Evolutionary conservation across 345 rosid species (phyloP).

Genomic region (Citrus reticulata): DNA sequence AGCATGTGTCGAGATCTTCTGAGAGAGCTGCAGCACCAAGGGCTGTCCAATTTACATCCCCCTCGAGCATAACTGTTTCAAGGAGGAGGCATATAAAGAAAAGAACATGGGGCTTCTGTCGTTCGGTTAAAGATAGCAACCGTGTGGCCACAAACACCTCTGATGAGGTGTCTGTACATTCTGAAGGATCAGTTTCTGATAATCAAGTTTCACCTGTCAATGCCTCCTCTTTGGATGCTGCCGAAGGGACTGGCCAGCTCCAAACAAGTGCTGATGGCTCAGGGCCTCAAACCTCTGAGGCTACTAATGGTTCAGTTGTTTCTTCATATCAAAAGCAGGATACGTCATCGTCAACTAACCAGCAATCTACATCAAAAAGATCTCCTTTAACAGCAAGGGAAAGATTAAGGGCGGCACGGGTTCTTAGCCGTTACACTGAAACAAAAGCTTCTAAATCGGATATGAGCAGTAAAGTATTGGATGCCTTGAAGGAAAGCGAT

Average conservation of each 20-base stretch:
- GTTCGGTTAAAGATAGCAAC: constrained; percentile 41
- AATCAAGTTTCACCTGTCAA: constrained; percentile 13
- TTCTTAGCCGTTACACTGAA: constrained; percentile 58
- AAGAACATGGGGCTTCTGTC: constrained; percentile 27
- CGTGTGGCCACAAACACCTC: constrained; percentile 23
- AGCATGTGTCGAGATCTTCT: constrained; percentile 22
- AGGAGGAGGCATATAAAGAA: constrained; percentile 15
- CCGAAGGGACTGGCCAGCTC: neutral
- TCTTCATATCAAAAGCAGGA: constrained; percentile 21
- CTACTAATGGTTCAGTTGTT: constrained; percentile 35
- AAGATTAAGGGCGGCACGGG: constrained; percentile 86
- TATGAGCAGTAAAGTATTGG: constrained; percentile 71
- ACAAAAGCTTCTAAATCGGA: constrained; percentile 49
- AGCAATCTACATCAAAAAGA: constrained; percentile 29
- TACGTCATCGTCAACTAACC: neutral
- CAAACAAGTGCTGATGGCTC: constrained; percentile 13
- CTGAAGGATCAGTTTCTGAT: constrained; percentile 19
- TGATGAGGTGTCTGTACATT: constrained; percentile 22
- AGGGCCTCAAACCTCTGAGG: constrained; percentile 21
- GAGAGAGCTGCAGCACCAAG: constrained; percentile 17
- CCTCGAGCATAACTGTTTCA: constrained; percentile 16
- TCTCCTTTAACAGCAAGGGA: constrained; percentile 75
- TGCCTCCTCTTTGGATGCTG: constrained; percentile 19
- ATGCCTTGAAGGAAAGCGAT: constrained; percentile 71
- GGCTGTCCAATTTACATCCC: constrained; percentile 10